A percentile compares a stretch with the other conserved stretches of the same genome.
These are phyloP conservation scores for Neofusicoccum cordaticola DNA, from an alignment of 2,329 filamentous ascomycete species.

Conservation along the genomic window DNA sequence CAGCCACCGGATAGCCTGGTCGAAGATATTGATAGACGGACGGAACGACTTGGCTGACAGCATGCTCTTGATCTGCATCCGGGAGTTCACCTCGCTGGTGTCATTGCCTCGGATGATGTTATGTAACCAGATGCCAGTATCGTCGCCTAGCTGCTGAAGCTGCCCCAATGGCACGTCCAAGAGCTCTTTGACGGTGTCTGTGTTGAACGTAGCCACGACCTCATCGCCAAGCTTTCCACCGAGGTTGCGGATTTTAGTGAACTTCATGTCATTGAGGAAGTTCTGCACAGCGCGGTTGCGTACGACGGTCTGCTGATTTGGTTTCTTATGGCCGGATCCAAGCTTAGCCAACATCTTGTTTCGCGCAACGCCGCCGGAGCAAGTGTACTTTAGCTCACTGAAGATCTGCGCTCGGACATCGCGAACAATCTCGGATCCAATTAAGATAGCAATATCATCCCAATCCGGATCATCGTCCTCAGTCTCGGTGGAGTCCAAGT, in stretches of 20 bases:
- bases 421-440: conserved; percentile 86
- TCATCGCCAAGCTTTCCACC: conserved; percentile 93
- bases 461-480: conserved; percentile 86
- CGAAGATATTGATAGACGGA: conserved; percentile 72
- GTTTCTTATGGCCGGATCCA: conserved; percentile 87
- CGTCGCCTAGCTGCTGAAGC: conserved; percentile 74
- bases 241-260: conserved; percentile 92
- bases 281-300: conserved; percentile 76
- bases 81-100: conserved; percentile 79
- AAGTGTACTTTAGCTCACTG: conserved; percentile 77
- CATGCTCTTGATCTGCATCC: conserved; percentile 96
- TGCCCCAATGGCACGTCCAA: conserved; percentile 70
- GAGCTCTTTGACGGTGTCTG: conserved; percentile 74
- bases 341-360: conserved; percentile 97
- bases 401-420: conserved; percentile 68
- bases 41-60: conserved; percentile 93
- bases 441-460: conserved; percentile 79
- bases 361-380: conserved; percentile 80
- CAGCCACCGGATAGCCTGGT: conserved; percentile 82
- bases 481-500: conserved; percentile 67
- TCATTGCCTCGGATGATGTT: conserved; percentile 83
- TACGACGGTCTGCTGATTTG: conserved; percentile 91
- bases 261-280: conserved; percentile 83
- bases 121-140: conserved; percentile 83
- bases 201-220: conserved; percentile 75